These are phyloP conservation scores for Cyberlindnera veronae DNA, from an alignment of 805 yeast genomes.

Conservation along the genomic window DNA sequence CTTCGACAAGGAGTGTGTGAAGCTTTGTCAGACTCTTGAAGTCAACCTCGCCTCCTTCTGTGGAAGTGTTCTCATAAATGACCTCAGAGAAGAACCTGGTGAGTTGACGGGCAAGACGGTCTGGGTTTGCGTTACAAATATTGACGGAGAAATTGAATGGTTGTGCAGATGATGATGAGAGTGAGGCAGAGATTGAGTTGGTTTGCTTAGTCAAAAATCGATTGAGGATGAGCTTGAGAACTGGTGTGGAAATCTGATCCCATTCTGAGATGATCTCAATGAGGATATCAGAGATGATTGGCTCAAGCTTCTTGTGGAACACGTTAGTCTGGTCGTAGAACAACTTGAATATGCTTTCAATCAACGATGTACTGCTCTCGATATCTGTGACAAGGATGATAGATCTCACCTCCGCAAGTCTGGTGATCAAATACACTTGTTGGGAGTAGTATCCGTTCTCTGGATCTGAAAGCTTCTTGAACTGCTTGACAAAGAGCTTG, in stretches of 20 bases:
- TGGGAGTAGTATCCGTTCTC: constrained; percentile 61
- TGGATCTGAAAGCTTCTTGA: constrained; percentile 50
- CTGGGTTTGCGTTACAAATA: constrained; percentile 67
- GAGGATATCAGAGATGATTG: constrained; percentile 64
- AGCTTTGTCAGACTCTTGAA: constrained; percentile 51
- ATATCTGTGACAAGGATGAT: constrained; percentile 73
- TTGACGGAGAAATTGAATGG: constrained; percentile 63
- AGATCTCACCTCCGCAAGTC: constrained; percentile 72
- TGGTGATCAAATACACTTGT: constrained; percentile 59
- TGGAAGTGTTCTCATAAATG: constrained; percentile 48
- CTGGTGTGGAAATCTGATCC: constrained; percentile 56
- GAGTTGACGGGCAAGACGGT: constrained; percentile 68
- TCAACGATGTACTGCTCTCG: constrained; percentile 53
- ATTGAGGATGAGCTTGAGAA: constrained; percentile 61
- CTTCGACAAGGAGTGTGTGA: constrained; percentile 57
- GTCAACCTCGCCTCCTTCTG: constrained; percentile 23
- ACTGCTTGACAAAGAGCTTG: constrained; percentile 59
- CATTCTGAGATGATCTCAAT: constrained; percentile 73
- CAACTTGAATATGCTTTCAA: constrained; percentile 52
- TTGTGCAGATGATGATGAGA: constrained; percentile 31
- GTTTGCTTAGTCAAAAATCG: constrained; percentile 42
- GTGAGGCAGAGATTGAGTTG: constrained; percentile 17
- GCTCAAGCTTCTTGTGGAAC: constrained; percentile 53
- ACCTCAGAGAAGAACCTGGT: constrained; percentile 80
- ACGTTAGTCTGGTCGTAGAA: constrained; percentile 54